Base-by-base conservation (phyloP, 2,329 filamentous ascomycete species). In the Ophiostoma populinum region DNA sequence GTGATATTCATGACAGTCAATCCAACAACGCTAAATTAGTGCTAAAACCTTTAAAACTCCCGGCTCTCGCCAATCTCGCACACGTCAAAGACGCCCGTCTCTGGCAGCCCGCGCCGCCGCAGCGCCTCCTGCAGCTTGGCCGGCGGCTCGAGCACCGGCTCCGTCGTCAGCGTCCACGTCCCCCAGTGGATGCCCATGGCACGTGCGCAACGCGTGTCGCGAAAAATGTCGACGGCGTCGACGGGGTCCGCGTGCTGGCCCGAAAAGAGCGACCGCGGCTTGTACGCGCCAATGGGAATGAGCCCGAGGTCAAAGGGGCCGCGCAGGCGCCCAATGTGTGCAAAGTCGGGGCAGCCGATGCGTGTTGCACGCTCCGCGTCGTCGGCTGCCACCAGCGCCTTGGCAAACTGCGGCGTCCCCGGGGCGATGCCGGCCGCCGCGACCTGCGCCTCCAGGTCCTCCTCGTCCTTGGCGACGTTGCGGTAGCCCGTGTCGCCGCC, bases 181-280 rank as follows among this genome's bases (percentile, higher is more conserved):
- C 85, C 86, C 85, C 86, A 94, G 51, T 94, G 87, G 46, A 94
- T 93, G 2, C 72, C 86, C 58, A 94, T 64, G 16, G 85, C 86
- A 13, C 59, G 62, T 47, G 69, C 63, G 59, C 86, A 94, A 45
- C 67, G 67, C 1, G 82, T 92, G 47, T 94, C 86, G 6, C 63
- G 55, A 54, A 93, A 93, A 46, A 95, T 93, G 47, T 90, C 82
- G 24, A 93, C 85, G 0, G 77, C 70, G 51, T 95, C 87, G 45
- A 73, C 75, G 0, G 87, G 87, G 51, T 92, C 80, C 7, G 80
- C 78, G 52, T 95, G 87, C 66, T 92, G 75, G 15, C 73, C 61
- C 31, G 75, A 83, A 62, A 90, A 86, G 42, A 90, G 53, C 38
- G 53, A 55, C 17, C 80, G 65, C 1, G 80, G 80, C 40, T 70